Percentiles rank a stretch among this genome's conserved stretches.
Evolutionary conservation across 371 early-diverging fungal genomes (phyloP).

Genomic region (Mucor mucedo): DNA sequence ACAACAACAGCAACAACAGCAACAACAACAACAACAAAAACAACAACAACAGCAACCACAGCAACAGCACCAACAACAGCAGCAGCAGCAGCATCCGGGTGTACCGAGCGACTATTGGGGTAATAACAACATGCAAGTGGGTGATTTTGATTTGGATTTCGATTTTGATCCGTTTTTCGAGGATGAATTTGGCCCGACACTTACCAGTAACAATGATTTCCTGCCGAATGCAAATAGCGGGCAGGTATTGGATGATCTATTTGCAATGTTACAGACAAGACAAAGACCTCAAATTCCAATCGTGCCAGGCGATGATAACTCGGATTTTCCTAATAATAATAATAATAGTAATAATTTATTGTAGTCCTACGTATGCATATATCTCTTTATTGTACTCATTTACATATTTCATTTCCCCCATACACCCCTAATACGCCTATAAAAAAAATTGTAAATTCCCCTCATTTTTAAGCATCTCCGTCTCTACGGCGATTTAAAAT

Average conservation of each 20-base stretch:
- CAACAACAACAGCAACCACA: conserved; percentile 12
- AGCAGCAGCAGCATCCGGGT: not conserved
- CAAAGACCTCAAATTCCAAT: conserved; percentile 38
- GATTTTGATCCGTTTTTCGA: conserved; percentile 40
- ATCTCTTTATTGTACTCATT: not conserved
- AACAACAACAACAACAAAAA: no score
- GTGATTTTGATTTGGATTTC: conserved; percentile 24
- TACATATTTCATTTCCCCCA: not conserved
- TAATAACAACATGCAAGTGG: conserved; percentile 7
- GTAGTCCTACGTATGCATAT: no score
- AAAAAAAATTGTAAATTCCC: no score
- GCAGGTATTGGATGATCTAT: conserved; percentile 35
- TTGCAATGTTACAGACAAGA: conserved; percentile 38
- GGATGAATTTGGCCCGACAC: conserved; percentile 36
- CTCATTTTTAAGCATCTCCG: not conserved
- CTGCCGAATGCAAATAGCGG: conserved; percentile 31
- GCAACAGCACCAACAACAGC: not conserved
- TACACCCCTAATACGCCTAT: not conserved
- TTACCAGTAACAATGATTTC: conserved; percentile 23
- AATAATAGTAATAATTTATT: not conserved
- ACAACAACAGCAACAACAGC: no score
- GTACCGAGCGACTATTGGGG: conserved; percentile 5
- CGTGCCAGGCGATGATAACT: conserved; percentile 18
- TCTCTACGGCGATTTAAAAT: not conserved
- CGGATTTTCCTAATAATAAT: not conserved